Evolutionary conservation across 1,284 basidiomycete genomes (phyloP).

Genomic region (Schizophyllum amplum): DNA sequence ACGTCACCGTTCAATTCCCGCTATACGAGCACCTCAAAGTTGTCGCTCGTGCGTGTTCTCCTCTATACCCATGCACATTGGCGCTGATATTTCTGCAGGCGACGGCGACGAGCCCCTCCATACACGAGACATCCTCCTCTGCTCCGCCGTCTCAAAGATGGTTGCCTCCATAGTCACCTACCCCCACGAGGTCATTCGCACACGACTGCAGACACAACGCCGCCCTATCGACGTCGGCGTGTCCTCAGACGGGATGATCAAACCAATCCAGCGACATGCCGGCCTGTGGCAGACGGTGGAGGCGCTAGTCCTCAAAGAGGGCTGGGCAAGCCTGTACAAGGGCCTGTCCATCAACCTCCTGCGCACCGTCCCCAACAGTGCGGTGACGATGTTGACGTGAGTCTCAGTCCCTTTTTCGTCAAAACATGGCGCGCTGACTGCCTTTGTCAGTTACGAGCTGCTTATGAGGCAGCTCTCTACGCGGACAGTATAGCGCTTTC

Average conservation of each 20-base stretch:
- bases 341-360: slow-evolving; percentile 87
- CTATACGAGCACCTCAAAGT: slow-evolving; percentile 89
- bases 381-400: slow-evolving; percentile 89
- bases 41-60: slow-evolving; percentile 59
- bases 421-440: slow-evolving; percentile 2
- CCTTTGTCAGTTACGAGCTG: slow-evolving; percentile 46
- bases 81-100: slow-evolving; percentile 33
- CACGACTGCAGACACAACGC: slow-evolving; percentile 81
- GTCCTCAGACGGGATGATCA: slow-evolving; percentile 53
- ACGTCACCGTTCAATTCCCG: slow-evolving; percentile 94
- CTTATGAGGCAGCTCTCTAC: slow-evolving; percentile 54
- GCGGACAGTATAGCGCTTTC: slow-evolving; percentile 15
- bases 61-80: too few species aligned
- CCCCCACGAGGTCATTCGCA: slow-evolving; percentile 93
- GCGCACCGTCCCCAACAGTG: slow-evolving; percentile 89
- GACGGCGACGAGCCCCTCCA: slow-evolving; percentile 50
- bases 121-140: slow-evolving; percentile 68
- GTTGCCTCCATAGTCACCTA: slow-evolving; percentile 90
- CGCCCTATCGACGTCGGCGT: slow-evolving; percentile 39
- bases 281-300: slow-evolving; percentile 68
- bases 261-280: slow-evolving; percentile 33
- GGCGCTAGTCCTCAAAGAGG: slow-evolving; percentile 72
- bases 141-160: slow-evolving; percentile 90
- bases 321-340: slow-evolving; percentile 82
- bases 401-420: slow-evolving; percentile 29